phyloP scores from a whole-genome alignment of 1,284 basidiomycete species.

The Moniliophthora roreri region DNA sequence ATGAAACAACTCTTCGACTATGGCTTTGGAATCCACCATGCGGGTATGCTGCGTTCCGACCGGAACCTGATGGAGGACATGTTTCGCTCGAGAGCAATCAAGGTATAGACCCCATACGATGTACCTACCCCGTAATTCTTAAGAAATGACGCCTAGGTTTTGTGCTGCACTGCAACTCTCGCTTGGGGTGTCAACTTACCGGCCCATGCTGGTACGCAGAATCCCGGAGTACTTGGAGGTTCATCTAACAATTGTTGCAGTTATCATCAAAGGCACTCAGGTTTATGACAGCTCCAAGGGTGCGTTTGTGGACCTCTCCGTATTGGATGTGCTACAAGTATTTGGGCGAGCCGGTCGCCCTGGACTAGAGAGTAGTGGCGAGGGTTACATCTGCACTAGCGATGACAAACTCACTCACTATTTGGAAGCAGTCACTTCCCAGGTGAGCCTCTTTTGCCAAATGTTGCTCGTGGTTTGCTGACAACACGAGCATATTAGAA shows the following conservation, averaged over 20 bases:
- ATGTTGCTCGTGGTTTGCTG: constrained; percentile 11
- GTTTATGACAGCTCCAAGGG: constrained; percentile 91
- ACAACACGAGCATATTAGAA: constrained; percentile 43
- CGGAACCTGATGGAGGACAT: constrained; percentile 95
- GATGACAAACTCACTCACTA: constrained; percentile 95
- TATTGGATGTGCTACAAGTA: constrained; percentile 96
- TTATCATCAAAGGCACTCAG: constrained; percentile 98
- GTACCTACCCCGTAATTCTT: too few species aligned
- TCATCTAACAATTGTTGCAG: constrained; percentile 34
- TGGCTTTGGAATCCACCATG: constrained; percentile 98
- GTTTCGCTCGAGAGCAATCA: constrained; percentile 91
- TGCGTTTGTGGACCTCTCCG: constrained; percentile 89
- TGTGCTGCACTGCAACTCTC: constrained; percentile 97
- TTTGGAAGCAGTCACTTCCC: constrained; percentile 85
- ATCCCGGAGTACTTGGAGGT: too few species aligned
- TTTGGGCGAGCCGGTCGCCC: constrained; percentile 98
- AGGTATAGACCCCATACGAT: too few species aligned
- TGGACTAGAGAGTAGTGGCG: constrained; percentile 93
- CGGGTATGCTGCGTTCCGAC: constrained; percentile 95
- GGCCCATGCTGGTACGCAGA: constrained; percentile 82
- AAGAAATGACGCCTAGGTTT: too few species aligned
- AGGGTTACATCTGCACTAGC: constrained; percentile 95
- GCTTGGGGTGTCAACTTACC: constrained; percentile 99
- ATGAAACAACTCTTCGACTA: constrained; percentile 93
- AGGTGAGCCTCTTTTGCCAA: constrained; percentile 45